Evolutionary conservation across 768 basidiomycete species (phyloP).

Genomic region (Agaricus bisporus): DNA sequence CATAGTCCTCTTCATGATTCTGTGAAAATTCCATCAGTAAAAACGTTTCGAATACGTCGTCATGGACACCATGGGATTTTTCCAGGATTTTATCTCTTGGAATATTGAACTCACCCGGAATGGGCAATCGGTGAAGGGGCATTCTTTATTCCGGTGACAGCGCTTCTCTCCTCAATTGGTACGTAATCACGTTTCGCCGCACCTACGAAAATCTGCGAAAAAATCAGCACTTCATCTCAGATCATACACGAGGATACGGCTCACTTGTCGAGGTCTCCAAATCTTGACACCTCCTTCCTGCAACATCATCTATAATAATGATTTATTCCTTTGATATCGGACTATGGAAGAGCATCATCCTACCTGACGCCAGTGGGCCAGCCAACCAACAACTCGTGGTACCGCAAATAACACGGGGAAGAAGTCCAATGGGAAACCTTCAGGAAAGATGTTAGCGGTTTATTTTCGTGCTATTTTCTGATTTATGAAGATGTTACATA

Average conservation of each 20-base stretch:
- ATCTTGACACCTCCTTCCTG: slow-evolving; percentile 88
- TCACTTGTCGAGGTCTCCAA: slow-evolving; percentile 82
- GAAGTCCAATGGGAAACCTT: slow-evolving; percentile 90
- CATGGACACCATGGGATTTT: slow-evolving; percentile 28
- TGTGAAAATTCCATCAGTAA: slow-evolving; percentile 19
- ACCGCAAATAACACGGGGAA: slow-evolving; percentile 93
- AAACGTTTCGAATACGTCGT: slow-evolving; percentile 17
- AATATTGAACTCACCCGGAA: slow-evolving; percentile 57
- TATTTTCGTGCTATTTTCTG: neutral
- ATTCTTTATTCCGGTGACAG: slow-evolving; percentile 47
- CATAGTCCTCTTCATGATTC: slow-evolving; percentile 63
- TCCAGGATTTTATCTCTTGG: neutral
- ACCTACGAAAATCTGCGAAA: slow-evolving; percentile 69
- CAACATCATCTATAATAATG: slow-evolving; percentile 74
- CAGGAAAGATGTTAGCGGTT: neutral
- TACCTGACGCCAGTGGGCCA: slow-evolving; percentile 89
- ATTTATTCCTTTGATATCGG: neutral
- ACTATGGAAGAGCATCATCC: slow-evolving; percentile 9
- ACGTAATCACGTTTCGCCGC: slow-evolving; percentile 70
- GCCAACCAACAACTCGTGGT: slow-evolving; percentile 89
- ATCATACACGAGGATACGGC: slow-evolving; percentile 13
- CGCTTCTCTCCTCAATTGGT: slow-evolving; percentile 50
- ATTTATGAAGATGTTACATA: slow-evolving; percentile 21
- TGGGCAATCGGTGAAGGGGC: slow-evolving; percentile 62
- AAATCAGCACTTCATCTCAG: neutral